Base-by-base conservation (phyloP, 768 basidiomycete genomes). In the Leccinum subtestaceum region DNA sequence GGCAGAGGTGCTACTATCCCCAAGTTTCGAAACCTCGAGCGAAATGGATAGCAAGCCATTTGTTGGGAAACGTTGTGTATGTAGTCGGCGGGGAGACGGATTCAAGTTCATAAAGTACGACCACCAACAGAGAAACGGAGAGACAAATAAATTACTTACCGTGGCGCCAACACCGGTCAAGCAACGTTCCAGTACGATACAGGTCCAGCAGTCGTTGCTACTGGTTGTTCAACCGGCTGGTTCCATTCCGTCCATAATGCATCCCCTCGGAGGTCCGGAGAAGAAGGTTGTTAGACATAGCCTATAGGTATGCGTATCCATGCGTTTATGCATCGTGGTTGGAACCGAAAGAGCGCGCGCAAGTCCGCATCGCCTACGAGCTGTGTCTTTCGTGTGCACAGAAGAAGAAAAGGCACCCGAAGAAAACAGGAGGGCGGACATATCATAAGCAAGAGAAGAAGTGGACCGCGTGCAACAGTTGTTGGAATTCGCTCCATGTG, bases 181-280 rank as follows among this genome's bases (percentile, higher is more conserved):
- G n/a, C n/a, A 12, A n/a, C 6, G 3, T 25, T 48, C 47, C 47
- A 2, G 25, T 48, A 23, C 9, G 40, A 6, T 6, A 48, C 23
- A 40, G 40, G 40, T 40, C 4, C 38, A 40, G 40, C 21, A 23
- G 11, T 12, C 46, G 40, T 17, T 40, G 8, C 40, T 40, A 10
- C 21, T 21, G 25, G 21, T 13, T 8, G 21, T 13, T 15, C 19
- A 25, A 15, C 25, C 47, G 7, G 19, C 23, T 21, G 19, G 47
- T 15, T 21, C 47, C 47, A n/a, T 50, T 48, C 36, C 5, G n/a
- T 49, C 58, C 57, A 45, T 19, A 45, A 45, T 45, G n/a, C 43
- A 45, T 58, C 47, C 46, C 67, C 67, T 68, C 67, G 67, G 67
- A 68, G 8, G 32, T 59, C 36, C 67, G 65, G 57, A 57, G 55